Base-by-base conservation (phyloP, 1,284 basidiomycete genomes). In the Mycosarcoma maydis region DNA sequence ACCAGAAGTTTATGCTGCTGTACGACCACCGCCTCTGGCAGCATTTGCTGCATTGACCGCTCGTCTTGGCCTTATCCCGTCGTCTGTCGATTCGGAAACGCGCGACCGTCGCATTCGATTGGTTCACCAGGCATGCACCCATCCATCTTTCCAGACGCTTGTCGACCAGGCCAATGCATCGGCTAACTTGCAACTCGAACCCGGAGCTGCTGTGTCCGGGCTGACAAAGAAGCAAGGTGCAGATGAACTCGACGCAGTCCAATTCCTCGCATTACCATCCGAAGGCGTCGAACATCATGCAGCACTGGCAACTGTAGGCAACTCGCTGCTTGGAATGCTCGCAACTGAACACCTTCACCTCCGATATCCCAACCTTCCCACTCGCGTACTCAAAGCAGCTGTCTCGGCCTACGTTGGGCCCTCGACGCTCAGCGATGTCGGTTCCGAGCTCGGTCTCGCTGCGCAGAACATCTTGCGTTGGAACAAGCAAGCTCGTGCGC, bases 341-440 rank as follows among this genome's bases (percentile, higher is more conserved):
- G 91, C 92, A 5, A 85, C 91, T 0, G 95, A 99, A 84, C 88
- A 90, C 80, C 83, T 98, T 27, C 87, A 92, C 58, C 85, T 90
- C 8, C 86, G 88, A 41, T 98, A 91, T 82, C 95, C 96, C 0
- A 90, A 96, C 81, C 86, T 98, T 20, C 95, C 95, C 2, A 93
- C 92, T 20, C 87, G 90, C 47, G 92, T 92, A 17, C 84, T 94
- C 74, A 94, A 96, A 83, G 90, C 90, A 8, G 93, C 92, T 9
- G 87, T 96, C 45, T 92, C 91, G 37, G 91, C 92, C 33, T 91
- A 91, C 82, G 94, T 95, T 22, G 95, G 95, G 4, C 89, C 92
- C 10, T 83, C 87, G 61, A 90, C 92, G 11, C 91, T 92, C 75
- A 88, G 90, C 37, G 88, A 86, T 68, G 89, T 98, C 42, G 94